phyloP scores from a whole-genome alignment of 257 asterid species.

The Jasminum sambac region DNA sequence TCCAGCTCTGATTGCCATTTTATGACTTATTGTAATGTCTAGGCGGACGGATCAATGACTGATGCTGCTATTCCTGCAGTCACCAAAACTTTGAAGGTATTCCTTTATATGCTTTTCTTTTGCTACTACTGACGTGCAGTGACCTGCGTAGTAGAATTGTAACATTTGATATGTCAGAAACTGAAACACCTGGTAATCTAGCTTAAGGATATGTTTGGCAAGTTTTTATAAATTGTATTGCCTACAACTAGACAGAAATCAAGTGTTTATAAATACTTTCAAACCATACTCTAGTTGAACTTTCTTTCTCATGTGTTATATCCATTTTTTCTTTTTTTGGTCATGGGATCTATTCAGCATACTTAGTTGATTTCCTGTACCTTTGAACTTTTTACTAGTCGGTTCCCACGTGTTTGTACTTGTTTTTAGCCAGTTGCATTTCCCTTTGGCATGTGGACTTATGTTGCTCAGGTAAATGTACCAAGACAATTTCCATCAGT shows the following conservation, averaged over 20 bases:
- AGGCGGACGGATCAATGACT: conserved; percentile 84
- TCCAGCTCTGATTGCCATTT: neutral
- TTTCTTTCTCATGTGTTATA: no score
- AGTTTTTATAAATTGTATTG: no score
- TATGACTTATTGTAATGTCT: conserved; percentile 21
- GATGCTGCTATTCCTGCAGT: conserved; percentile 70
- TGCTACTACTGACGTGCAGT: no score
- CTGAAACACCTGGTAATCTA: neutral
- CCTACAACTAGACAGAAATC: no score
- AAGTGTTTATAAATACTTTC: no score
- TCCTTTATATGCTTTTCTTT: neutral
- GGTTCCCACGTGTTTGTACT: neutral
- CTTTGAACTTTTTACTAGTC: neutral
- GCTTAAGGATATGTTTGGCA: neutral
- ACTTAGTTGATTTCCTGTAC: neutral
- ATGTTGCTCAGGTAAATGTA: neutral
- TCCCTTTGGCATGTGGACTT: neutral
- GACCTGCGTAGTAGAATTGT: no score
- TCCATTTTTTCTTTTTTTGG: no score
- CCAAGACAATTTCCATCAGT: neutral
- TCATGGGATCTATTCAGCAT: no score
- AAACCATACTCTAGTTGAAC: no score
- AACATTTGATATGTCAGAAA: neutral
- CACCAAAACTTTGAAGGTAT: conserved; percentile 71
- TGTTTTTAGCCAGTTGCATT: neutral